Evolutionary conservation across 768 basidiomycete species (phyloP), one percentile per base, ranked within the genome.

Genomic region (Phlegmacium glaucopus): DNA sequence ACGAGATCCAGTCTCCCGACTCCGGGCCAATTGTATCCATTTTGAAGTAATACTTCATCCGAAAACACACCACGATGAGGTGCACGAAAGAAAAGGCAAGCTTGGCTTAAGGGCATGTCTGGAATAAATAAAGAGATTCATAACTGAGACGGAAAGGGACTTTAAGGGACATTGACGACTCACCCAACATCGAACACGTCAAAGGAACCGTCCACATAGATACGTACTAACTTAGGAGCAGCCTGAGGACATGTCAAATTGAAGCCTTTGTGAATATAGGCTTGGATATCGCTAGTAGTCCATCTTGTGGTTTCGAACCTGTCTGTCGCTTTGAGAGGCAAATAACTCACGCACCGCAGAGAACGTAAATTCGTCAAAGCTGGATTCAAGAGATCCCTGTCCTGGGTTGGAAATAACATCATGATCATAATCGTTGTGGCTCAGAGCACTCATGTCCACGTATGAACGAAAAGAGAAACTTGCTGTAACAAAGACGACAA

Each of bases 21-120:
- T 40, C 80, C 79, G 4, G 81, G 72, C 36, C 73, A 57, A 10
- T 52, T 55, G 58, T 60, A 72, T 59, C 74, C 80, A 54, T 74
- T 68, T 13, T 61, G 49, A 53, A 62, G 80, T 68, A 73, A 79
- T 5, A 79, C 62, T 5, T 78, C 75, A 69, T 89, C 85, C 3
- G 86, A 79, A 64, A 89, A 89, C 30, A 92, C 86, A 7, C 90
- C 90, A 87, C 87, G 40, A 90, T 63, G 42, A 94, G 81, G 58
- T 87, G 74, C 4, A 91, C 89, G 27, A 72, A 76, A 2, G 90
- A 86, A 67, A 94, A 94, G 4, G 86, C 81, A n/a, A 94, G 76
- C 61, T 94, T 94, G 36, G 87, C 90, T 68, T 94, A 92, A 27
- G 91, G 84, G 3, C 93, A 74, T 58, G n/a, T n/a, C n/a, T n/a